phyloP scores from a whole-genome alignment of 768 basidiomycete species.

The Agrocybe pediades region DNA sequence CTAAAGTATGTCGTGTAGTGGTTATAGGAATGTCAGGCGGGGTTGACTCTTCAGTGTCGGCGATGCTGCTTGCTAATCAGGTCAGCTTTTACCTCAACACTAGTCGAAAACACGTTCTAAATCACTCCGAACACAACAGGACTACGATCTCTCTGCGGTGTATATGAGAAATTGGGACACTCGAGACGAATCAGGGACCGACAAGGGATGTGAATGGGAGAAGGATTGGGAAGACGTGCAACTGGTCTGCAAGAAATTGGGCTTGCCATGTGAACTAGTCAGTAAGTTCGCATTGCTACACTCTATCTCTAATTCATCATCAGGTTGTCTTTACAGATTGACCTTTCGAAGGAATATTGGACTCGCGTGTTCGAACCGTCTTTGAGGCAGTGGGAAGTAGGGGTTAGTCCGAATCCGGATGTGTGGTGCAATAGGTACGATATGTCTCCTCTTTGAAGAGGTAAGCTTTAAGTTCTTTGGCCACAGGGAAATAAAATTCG shows the following conservation, averaged over 20 bases:
- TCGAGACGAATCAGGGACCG: slow-evolving; percentile 75
- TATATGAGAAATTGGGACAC: slow-evolving; percentile 98
- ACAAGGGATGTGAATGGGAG: slow-evolving; percentile 94
- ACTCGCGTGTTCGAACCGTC: slow-evolving; percentile 88
- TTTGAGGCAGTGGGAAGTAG: slow-evolving; percentile 72
- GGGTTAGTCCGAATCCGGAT: slow-evolving; percentile 90
- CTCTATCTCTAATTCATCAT: background rate
- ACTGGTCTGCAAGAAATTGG: slow-evolving; percentile 70
- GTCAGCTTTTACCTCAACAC: slow-evolving; percentile 34
- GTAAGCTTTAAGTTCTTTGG: background rate
- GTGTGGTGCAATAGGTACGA: slow-evolving; percentile 85
- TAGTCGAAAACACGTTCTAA: background rate
- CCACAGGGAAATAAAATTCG: slow-evolving; percentile 89
- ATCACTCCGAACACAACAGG: slow-evolving; percentile 37
- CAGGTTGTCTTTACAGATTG: slow-evolving; percentile 51
- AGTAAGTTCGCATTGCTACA: slow-evolving; percentile 15
- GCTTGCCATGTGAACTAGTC: slow-evolving; percentile 77
- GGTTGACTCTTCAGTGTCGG: slow-evolving; percentile 90
- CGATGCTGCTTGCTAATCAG: slow-evolving; percentile 70
- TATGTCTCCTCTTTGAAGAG: background rate
- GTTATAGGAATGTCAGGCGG: slow-evolving; percentile 94
- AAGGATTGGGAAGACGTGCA: slow-evolving; percentile 93
- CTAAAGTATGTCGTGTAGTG: slow-evolving; percentile 44
- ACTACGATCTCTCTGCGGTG: slow-evolving; percentile 81
- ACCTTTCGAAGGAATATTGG: slow-evolving; percentile 93